Evolutionary conservation across 164 flowering plant genomes (phyloP), one percentile per base, ranked within the genome.

Genomic region (Berberis thunbergii): DNA sequence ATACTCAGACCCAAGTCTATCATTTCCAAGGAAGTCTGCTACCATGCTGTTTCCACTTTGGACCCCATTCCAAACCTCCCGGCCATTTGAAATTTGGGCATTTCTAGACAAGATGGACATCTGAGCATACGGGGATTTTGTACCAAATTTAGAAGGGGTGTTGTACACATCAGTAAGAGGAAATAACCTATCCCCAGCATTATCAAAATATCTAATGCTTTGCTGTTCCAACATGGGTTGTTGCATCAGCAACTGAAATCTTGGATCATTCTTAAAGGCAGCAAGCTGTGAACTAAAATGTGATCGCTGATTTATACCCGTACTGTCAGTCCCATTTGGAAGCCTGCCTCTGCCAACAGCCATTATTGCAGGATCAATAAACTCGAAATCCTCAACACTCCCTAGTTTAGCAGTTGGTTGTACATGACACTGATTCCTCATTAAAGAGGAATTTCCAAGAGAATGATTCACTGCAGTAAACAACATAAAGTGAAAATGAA

Each of bases 281-380:
- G 57, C 67, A 48, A 64, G 57, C 59, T 83, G 88, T 11, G 76
- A 57, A 59, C 78, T 62, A 43, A 69, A 81, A 60, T 61, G 70
- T 13, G 81, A 68, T 68, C 86, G 73, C 72, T 78, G 56, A 54
- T 86, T 87, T 39, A 83, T 62, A 41, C 75, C 72, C 7, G 80
- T 48, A 48, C 70, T 84, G 64, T 74, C 79, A 44, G 78, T 59
- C 49, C 82, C 81, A 69, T 74, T 68, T 7, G 84, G 87, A 55
- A 78, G 81, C 54, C 80, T 80, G 59, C 91, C 96, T 75, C 83
- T 87, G 57, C 95, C 95, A 75, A 94, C 95, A 12, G 98, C 98
- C 75, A 77, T 40, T 49, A 81, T 78, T 53, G 90, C 81, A 64
- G 84, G 84, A 69, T 81, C 86, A 63, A 76, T 66, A 12, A 80